Percentiles rank a stretch among this genome's conserved stretches.
phyloP scores from a whole-genome alignment of 2,329 filamentous ascomycete species.

The Phialophora expanda region DNA sequence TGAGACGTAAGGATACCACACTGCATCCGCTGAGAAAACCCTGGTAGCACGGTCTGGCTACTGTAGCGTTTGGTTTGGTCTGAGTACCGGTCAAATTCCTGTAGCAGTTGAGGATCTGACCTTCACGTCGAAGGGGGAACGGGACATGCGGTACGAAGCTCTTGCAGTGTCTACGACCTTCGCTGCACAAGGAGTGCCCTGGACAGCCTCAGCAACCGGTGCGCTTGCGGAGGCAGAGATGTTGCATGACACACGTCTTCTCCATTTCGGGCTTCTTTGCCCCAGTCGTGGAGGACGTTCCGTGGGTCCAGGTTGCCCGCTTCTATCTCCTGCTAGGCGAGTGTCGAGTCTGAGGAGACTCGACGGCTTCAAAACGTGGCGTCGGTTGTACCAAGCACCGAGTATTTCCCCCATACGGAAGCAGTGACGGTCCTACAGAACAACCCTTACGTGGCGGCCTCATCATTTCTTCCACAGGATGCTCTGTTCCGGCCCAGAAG shows the following conservation, averaged over 20 bases:
- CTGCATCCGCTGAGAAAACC: not conserved
- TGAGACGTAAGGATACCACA: not conserved
- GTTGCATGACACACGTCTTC: not conserved
- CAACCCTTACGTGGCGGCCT: not conserved
- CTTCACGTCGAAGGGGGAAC: not conserved
- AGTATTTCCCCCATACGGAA: not conserved
- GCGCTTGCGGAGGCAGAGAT: not conserved
- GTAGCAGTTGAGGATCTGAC: not conserved
- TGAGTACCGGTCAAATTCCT: not conserved
- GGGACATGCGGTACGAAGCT: not conserved
- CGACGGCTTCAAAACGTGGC: not conserved
- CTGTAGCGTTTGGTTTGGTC: not conserved
- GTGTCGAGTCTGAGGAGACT: not conserved
- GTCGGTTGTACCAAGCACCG: not conserved
- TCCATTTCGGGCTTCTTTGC: not conserved
- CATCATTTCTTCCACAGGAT: not conserved
- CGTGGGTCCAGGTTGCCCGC: not conserved
- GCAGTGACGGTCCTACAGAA: not conserved
- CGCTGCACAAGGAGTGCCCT: not conserved
- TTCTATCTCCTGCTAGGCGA: not conserved
- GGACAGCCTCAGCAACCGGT: not conserved
- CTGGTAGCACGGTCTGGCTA: not conserved
- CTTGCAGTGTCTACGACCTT: not conserved
- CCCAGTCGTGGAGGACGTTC: not conserved
- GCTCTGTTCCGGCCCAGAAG: not conserved